These are phyloP conservation scores for Starmerella khaoyaiensis DNA, from an alignment of 805 yeast species.

Conservation along the genomic window DNA sequence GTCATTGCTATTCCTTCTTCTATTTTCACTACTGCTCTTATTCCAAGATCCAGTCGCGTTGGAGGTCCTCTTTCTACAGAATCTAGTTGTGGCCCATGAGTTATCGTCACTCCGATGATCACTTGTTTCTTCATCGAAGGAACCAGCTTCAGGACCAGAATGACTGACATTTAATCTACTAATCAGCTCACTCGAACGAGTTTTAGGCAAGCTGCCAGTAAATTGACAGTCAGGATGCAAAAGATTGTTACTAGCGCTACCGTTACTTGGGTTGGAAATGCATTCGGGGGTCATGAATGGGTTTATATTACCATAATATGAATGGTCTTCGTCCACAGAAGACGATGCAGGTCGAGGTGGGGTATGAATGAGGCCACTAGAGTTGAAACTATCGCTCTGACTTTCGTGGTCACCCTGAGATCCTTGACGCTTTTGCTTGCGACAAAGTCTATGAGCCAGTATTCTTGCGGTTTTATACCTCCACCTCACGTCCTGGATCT, in stretches of 20 bases:
- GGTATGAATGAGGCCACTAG: too few species aligned
- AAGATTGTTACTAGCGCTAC: constrained; percentile 10
- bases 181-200: constrained; percentile 16
- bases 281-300: constrained; percentile 1
- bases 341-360: background rate
- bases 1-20: too few species aligned
- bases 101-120: too few species aligned
- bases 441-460: constrained; percentile 6
- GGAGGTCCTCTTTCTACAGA: too few species aligned
- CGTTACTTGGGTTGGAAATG: background rate
- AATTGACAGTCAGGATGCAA: background rate
- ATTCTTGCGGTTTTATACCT: constrained; percentile 8
- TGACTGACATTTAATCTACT: too few species aligned
- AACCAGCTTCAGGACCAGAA: too few species aligned
- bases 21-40: too few species aligned
- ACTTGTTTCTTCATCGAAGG: too few species aligned
- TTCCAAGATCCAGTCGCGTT: too few species aligned
- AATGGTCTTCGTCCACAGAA: background rate
- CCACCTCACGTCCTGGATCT: constrained; percentile 18
- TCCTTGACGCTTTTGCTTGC: constrained; percentile 1
- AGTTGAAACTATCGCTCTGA: too few species aligned
- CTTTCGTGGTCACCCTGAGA: background rate
- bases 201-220: constrained; percentile 5
- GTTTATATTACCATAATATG: background rate
- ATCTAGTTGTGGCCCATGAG: too few species aligned